These are phyloP conservation scores for Mycena olivaceomarginata DNA, from an alignment of 768 basidiomycete species.

Conservation along the genomic window DNA sequence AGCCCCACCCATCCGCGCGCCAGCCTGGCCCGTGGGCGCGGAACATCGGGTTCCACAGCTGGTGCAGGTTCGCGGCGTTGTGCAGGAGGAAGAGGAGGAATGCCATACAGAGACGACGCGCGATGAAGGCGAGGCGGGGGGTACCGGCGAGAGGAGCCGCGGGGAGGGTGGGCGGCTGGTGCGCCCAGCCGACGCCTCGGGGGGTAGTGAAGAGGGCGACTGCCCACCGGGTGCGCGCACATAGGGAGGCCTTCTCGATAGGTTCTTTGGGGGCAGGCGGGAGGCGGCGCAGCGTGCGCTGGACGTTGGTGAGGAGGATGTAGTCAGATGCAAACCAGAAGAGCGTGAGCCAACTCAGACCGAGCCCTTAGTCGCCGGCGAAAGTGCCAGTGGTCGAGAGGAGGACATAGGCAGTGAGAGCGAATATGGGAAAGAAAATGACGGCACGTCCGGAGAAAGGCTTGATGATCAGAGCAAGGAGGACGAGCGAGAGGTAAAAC, in stretches of 20 bases:
- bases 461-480: too few species aligned
- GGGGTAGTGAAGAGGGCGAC: constrained; percentile 37
- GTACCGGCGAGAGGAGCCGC: constrained; percentile 34
- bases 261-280: constrained; percentile 32
- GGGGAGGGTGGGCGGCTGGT: constrained; percentile 31
- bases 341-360: too few species aligned
- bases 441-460: too few species aligned
- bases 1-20: background rate
- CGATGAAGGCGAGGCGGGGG: constrained; percentile 47
- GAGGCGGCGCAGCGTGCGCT: too few species aligned
- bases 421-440: too few species aligned
- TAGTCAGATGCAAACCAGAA: too few species aligned
- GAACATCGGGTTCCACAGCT: constrained; percentile 44
- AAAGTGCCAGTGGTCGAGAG: too few species aligned
- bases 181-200: too few species aligned
- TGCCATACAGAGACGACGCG: constrained; percentile 39
- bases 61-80: constrained; percentile 46
- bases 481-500: too few species aligned
- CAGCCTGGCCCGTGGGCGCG: constrained; percentile 21
- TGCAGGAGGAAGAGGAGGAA: constrained; percentile 41
- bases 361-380: too few species aligned
- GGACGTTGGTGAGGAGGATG: too few species aligned
- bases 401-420: too few species aligned
- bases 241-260: constrained; percentile 44
- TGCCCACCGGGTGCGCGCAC: constrained; percentile 50